A percentile compares a stretch with the other conserved stretches of the same genome.
Evolutionary conservation across 768 basidiomycete genomes (phyloP).

Genomic region (Kwoniella sp.): DNA sequence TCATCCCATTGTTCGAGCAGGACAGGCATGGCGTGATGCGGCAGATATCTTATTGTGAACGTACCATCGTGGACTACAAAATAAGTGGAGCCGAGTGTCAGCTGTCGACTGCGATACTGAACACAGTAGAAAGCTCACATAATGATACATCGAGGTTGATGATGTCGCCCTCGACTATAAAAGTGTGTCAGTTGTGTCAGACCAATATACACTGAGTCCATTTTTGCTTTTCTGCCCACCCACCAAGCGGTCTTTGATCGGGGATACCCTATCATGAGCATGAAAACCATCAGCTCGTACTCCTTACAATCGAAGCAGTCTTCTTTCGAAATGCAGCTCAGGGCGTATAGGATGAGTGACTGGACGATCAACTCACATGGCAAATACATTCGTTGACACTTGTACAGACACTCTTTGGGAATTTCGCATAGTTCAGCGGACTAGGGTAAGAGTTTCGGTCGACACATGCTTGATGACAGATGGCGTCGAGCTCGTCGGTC

Average conservation of each 20-base stretch:
- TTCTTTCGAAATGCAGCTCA: too few species aligned
- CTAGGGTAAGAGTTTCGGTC: slow-evolving; percentile 92
- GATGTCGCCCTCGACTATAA: slow-evolving; percentile 88
- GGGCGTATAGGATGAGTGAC: neutral
- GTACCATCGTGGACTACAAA: slow-evolving; percentile 43
- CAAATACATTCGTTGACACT: slow-evolving; percentile 93
- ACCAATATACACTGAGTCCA: too few species aligned
- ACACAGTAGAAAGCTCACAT: slow-evolving; percentile 38
- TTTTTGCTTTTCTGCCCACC: too few species aligned
- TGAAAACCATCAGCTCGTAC: neutral
- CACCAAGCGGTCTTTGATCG: slow-evolving; percentile 61
- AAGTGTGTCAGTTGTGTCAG: slow-evolving; percentile 56
- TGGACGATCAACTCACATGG: slow-evolving; percentile 59
- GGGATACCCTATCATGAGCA: slow-evolving; percentile 69
- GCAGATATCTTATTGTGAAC: too few species aligned
- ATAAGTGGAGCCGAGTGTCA: neutral
- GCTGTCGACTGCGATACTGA: neutral
- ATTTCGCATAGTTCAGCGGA: slow-evolving; percentile 84
- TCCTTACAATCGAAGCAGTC: too few species aligned
- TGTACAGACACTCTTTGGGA: slow-evolving; percentile 97
- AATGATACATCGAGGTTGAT: slow-evolving; percentile 72
- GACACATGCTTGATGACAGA: slow-evolving; percentile 88
- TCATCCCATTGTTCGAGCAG: too few species aligned
- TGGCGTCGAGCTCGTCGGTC: slow-evolving; percentile 89
- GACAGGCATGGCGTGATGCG: too few species aligned